phyloP scores from a whole-genome alignment of 192 early-diverging fungal genomes.

The Coemansia sp. region DNA sequence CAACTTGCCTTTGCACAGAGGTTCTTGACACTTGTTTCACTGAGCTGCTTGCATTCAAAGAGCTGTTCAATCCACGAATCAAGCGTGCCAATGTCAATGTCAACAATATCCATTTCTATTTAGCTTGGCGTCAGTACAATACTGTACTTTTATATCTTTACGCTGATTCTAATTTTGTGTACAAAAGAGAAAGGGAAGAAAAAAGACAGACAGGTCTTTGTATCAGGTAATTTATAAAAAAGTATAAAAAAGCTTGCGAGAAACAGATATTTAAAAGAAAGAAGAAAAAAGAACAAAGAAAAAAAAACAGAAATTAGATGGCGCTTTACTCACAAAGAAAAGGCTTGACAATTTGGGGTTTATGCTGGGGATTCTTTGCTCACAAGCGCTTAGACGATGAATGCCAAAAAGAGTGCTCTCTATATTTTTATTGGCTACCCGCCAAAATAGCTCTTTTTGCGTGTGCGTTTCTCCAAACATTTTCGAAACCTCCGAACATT shows the following conservation, averaged over 20 bases:
- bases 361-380: neutral
- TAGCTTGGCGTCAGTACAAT: neutral
- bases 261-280: no score
- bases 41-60: slow-evolving; percentile 92
- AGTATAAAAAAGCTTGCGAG: neutral
- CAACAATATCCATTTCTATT: slow-evolving; percentile 50
- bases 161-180: neutral
- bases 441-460: no score
- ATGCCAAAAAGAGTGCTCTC: neutral
- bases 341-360: neutral
- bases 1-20: slow-evolving; percentile 91
- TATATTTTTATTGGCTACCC: no score
- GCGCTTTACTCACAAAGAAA: neutral
- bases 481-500: no score
- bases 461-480: no score
- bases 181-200: slow-evolving; percentile 8
- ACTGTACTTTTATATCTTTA: slow-evolving; percentile 4
- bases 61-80: slow-evolving; percentile 91
- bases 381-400: slow-evolving; percentile 1
- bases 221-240: neutral
- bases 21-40: slow-evolving; percentile 91
- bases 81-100: slow-evolving; percentile 78
- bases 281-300: slow-evolving; percentile 6
- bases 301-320: slow-evolving; percentile 1
- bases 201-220: slow-evolving; percentile 1